These are phyloP conservation scores for Aspergillus tubingensis DNA, from an alignment of 2,329 filamentous ascomycete genomes.

Conservation along the genomic window DNA sequence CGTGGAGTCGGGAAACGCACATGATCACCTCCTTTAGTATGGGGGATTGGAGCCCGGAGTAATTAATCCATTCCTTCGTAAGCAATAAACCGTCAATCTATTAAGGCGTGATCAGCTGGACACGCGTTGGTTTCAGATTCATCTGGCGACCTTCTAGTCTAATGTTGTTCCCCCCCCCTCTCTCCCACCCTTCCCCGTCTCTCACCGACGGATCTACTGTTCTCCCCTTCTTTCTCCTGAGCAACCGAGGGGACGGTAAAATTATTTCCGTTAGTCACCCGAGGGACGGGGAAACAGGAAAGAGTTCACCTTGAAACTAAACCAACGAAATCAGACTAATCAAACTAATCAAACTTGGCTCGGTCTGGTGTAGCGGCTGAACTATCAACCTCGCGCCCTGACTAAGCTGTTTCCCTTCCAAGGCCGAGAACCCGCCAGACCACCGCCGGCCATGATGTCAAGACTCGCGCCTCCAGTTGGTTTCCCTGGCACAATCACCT, in stretches of 20 bases:
- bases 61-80: not conserved
- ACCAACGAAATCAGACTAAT: no score
- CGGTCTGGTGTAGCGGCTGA: no score
- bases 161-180: not conserved
- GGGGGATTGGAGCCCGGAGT: not conserved
- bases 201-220: not conserved
- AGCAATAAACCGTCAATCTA: not conserved
- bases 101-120: conserved; percentile 2
- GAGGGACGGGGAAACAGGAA: not conserved
- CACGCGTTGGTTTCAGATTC: conserved; percentile 3
- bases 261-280: not conserved
- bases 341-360: no score
- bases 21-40: not conserved
- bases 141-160: not conserved
- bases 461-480: not conserved
- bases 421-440: not conserved
- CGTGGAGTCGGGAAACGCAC: not conserved
- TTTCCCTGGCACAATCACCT: not conserved
- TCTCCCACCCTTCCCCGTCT: not conserved
- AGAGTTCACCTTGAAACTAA: no score
- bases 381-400: not conserved
- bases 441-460: not conserved
- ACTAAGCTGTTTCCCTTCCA: not conserved
- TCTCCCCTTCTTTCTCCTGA: not conserved
- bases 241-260: not conserved